These are phyloP conservation scores for Aspergillus bridgeri DNA, from an alignment of 495 filamentous ascomycete genomes.

Conservation along the genomic window DNA sequence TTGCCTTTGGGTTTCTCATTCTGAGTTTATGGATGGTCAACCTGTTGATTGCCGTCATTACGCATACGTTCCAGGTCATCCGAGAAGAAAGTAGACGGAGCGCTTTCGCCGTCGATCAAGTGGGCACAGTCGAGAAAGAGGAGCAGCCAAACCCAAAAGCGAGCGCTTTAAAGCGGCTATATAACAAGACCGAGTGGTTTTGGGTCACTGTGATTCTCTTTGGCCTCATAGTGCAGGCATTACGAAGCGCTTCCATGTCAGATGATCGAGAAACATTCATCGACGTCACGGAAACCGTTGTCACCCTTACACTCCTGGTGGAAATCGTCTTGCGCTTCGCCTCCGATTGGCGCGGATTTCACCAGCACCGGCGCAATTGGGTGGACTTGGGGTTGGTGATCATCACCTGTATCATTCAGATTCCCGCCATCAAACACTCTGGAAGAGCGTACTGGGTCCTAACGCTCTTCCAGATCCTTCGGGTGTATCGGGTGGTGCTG, in stretches of 20 bases:
- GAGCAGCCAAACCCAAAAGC: slow-evolving; percentile 34
- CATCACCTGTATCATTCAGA: slow-evolving; percentile 78
- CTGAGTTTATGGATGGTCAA: slow-evolving; percentile 97
- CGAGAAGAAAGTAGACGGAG: slow-evolving; percentile 92
- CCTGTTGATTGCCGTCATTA: slow-evolving; percentile 96
- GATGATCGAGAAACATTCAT: slow-evolving; percentile 50
- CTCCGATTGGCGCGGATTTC: slow-evolving; percentile 76
- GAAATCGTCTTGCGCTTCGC: slow-evolving; percentile 82
- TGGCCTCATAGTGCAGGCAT: slow-evolving; percentile 68
- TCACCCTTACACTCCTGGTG: slow-evolving; percentile 73
- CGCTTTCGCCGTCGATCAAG: slow-evolving; percentile 79
- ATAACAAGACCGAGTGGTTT: slow-evolving; percentile 67
- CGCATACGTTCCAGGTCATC: slow-evolving; percentile 97
- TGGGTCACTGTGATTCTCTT: slow-evolving; percentile 81
- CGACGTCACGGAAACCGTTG: slow-evolving; percentile 65
- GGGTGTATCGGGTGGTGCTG: slow-evolving; percentile 88
- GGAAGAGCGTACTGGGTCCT: slow-evolving; percentile 83
- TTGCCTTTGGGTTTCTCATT: slow-evolving; percentile 82
- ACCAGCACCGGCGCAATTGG: slow-evolving; percentile 66
- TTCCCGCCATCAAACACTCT: slow-evolving; percentile 74
- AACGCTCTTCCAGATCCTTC: slow-evolving; percentile 87
- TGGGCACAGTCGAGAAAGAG: slow-evolving; percentile 41
- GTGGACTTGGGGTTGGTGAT: slow-evolving; percentile 76
- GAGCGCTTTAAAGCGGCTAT: slow-evolving; percentile 62
- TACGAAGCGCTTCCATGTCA: slow-evolving; percentile 74